Evolutionary conservation across 176 grass and related monocot genomes (phyloP).

Genomic region (Poa pratensis): DNA sequence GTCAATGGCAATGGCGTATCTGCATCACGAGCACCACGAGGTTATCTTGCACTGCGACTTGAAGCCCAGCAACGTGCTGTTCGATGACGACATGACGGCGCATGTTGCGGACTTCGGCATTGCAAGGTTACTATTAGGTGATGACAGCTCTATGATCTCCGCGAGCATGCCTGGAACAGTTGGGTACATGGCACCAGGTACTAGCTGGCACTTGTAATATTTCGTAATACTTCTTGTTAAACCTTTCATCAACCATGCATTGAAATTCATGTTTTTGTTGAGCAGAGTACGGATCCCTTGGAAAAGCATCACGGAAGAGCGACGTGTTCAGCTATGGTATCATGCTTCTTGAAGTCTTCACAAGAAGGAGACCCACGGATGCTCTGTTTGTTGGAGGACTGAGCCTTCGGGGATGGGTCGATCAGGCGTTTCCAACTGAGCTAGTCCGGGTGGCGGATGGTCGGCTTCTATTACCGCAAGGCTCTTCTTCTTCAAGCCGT

Average conservation of each 20-base stretch:
- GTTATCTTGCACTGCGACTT: constrained; percentile 10
- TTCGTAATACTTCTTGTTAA: neutral
- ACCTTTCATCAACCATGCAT: neutral
- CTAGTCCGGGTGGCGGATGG: neutral
- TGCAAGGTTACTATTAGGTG: neutral
- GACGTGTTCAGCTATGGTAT: constrained; percentile 13
- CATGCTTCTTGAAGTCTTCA: neutral
- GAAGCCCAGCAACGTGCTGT: constrained; percentile 22
- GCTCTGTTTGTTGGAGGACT: neutral
- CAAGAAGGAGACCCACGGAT: neutral
- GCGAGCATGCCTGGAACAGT: constrained; percentile 16
- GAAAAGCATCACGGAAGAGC: constrained; percentile 11
- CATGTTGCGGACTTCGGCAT: constrained; percentile 13
- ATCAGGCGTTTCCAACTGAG: neutral
- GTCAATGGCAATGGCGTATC: constrained; percentile 5
- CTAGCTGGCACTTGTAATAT: neutral
- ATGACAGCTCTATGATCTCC: constrained; percentile 13
- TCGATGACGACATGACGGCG: neutral
- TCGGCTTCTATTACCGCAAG: neutral
- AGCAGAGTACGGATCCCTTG: constrained; percentile 6
- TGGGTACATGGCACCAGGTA: constrained; percentile 18
- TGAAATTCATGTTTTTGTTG: neutral
- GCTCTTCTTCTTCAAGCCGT: neutral
- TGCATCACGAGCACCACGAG: constrained; percentile 11
- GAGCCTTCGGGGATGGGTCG: neutral